Evolutionary conservation across 345 rosid genomes (phyloP), one percentile per base, ranked within the genome.

Genomic region (Populus nigra): DNA sequence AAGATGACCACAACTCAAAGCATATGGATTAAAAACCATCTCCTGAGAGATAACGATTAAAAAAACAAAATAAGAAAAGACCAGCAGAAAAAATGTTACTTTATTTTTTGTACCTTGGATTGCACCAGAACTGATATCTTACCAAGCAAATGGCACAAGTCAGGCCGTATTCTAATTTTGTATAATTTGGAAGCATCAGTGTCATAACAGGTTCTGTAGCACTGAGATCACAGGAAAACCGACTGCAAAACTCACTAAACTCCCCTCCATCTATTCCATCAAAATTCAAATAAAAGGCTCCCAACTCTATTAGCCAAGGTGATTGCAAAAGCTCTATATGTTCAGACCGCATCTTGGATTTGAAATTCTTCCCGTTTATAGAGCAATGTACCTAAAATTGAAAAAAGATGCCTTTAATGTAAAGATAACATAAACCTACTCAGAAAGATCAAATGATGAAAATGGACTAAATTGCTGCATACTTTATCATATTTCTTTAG

Each of bases 401-500:
- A 81, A 63, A 20, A 78, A 73, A 3, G 62, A 35, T 23, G 39
- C 16, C 4, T 63, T n/a, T 33, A 25, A 31, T 1, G 39, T 1
- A 29, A 47, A 63, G 35, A 55, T 76, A 65, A 73, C 29, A 23
- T 63, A 65, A 63, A 77, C 27, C 59, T 68, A 18, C 20, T 68
- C 69, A 68, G 79, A 23, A 35, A 68, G 7, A 6, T 59, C 7
- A 53, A 33, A 38, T 8, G n/a, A 16, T 4, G 39, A 55, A 47
- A 59, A 41, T 6, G n/a, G 74, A 53, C 41, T 2, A 38, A 31
- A 65, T 16, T 7, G 23, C 20, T 72, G 73, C 86, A 66, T 83
- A 91, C 99, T 85, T 95, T 93, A 77, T 95, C 97, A 68, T 95
- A 95, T 86, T 95, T 95, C 92, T 95, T 93, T 57, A 95, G 90